Conservation (phyloP, 257 asterid genomes). For the Coffea canephora region DNA sequence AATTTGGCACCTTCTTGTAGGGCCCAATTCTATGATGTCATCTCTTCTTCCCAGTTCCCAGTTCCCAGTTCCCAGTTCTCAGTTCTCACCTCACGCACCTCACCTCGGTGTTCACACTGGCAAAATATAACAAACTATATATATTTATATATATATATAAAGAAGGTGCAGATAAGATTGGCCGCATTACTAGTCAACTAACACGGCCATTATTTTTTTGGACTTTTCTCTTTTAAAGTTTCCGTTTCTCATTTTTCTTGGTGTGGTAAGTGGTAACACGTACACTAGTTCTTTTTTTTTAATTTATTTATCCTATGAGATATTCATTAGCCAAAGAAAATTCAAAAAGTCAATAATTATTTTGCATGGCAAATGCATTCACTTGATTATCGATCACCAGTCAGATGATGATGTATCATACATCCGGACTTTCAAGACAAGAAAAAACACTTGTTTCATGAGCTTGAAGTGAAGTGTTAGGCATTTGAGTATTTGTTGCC, state of each 20-base stretch:
- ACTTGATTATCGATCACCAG: background rate
- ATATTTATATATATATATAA: background rate
- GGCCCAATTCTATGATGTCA: background rate
- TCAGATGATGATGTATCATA: background rate
- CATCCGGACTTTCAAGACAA: background rate
- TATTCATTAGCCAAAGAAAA: background rate
- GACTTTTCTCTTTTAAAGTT: constrained; percentile 9
- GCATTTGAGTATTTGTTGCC: background rate
- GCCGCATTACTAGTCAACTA: background rate
- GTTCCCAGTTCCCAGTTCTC: too few species aligned
- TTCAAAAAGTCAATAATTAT: background rate
- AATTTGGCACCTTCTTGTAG: background rate
- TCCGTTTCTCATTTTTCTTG: background rate
- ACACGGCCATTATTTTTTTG: constrained; percentile 7
- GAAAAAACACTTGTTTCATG: background rate
- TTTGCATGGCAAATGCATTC: background rate
- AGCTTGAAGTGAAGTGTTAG: background rate
- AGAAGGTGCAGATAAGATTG: background rate
- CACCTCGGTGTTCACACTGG: background rate
- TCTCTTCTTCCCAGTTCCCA: too few species aligned
- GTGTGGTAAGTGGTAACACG: background rate
- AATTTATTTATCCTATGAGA: too few species aligned
- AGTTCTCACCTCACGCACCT: too few species aligned
- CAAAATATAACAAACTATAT: background rate
- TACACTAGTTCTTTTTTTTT: background rate